Percentiles rank a stretch among this genome's conserved stretches.
phyloP scores from a whole-genome alignment of 2,329 filamentous ascomycete genomes.

The Plenodomus lindquistii region DNA sequence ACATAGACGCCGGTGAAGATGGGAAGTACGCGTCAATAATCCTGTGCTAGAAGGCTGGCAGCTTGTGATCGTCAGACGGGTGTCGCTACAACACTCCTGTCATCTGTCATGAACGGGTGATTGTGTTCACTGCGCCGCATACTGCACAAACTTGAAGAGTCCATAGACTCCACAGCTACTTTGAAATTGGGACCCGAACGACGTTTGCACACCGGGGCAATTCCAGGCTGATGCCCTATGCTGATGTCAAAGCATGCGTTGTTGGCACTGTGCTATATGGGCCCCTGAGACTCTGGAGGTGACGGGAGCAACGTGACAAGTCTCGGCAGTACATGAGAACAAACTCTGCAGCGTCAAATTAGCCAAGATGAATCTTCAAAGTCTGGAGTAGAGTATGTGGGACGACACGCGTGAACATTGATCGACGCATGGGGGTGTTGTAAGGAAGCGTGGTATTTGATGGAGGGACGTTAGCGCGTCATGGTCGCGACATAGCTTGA shows the following conservation, averaged over 20 bases:
- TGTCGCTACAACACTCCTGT: conserved; percentile 19
- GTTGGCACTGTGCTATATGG: conserved; percentile 5
- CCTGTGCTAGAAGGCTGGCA: conserved; percentile 5
- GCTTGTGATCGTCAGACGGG: conserved; percentile 6
- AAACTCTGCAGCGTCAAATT: background rate
- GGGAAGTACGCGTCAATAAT: conserved; percentile 6
- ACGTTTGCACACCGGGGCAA: background rate
- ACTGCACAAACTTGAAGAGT: background rate
- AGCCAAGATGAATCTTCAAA: background rate
- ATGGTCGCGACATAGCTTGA: background rate
- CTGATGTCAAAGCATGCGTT: background rate
- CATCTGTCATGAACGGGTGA: conserved; percentile 27
- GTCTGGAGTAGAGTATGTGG: background rate
- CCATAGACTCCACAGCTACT: background rate
- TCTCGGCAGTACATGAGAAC: conserved; percentile 7
- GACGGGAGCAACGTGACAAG: conserved; percentile 6
- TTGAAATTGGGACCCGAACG: background rate
- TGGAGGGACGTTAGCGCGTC: background rate
- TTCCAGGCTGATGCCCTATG: background rate
- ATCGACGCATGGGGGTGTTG: background rate
- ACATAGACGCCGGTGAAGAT: too few species aligned
- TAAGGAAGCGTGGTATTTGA: background rate
- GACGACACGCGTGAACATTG: background rate
- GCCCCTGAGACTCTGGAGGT: background rate
- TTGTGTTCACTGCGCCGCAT: conserved; percentile 6